Evolutionary conservation across 192 early-diverging fungal genomes (phyloP), one percentile per base, ranked within the genome.

Genomic region (Entomortierella beljakovae): DNA sequence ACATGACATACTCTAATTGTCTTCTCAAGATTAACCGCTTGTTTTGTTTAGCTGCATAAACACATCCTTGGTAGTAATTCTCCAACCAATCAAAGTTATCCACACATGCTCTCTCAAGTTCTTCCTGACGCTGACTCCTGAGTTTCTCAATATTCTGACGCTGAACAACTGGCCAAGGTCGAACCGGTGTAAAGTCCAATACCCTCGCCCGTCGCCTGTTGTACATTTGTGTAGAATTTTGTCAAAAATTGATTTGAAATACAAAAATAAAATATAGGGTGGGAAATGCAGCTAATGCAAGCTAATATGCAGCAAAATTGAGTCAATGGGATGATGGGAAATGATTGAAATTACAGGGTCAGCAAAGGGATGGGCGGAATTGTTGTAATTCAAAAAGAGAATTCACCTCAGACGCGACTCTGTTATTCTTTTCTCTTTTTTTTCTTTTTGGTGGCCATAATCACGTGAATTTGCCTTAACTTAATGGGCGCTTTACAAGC

Each of bases 41-140:
- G 35, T 68, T 76, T 42, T 70, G 75, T 18, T 33, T 20, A 0
- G 75, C 75, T 1, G 75, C 66, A 51, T 64, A 79, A 33, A 69
- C 66, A 65, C 66, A 79, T 38, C 75, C 75, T 50, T 79, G 66
- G 28, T 79, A 79, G 40, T 79, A 79, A 38, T 79, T 69, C 33
- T 79, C 66, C 34, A 79, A 62, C 75, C 75, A 79, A 7, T 69
- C 67, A 35, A 79, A 61, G 49, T 57, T 79, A 32, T 69, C 61
- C 25, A 38, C 34, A n/a, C 66, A 64, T 1, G 68, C 51, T 2
- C 67, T 40, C 61, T 59, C 66, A 60, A 79, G 70, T 37, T 79
- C 75, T 15, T 57, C 28, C 20, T 65, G 49, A 4, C 75, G 67
- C 3, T 64, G 60, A 22, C 65, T 51, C 40, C 64, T 79, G 48